Evolutionary conservation across 2,329 filamentous ascomycete genomes (phyloP), one percentile per base, ranked within the genome.

Genomic region (Fusarium protoensiforme): DNA sequence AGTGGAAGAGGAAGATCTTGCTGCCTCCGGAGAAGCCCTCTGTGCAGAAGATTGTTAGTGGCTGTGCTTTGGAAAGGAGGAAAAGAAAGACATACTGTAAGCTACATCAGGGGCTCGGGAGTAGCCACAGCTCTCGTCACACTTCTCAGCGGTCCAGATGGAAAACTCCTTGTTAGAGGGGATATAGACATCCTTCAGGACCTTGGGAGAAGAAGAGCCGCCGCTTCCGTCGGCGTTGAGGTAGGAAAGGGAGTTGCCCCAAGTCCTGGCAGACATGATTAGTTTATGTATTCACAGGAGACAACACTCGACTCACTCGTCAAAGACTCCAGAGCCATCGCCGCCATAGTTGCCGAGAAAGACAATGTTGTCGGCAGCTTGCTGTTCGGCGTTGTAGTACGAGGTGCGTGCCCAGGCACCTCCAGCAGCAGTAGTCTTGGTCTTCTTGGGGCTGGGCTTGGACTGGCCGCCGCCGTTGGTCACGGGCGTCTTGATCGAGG

Each of bases 1-100:
- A 93, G 76, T 94, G 88, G 75, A 93, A 87, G 71, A 95, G 86
- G 84, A 95, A 94, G 62, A 92, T 86, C 84, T 94, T 94, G 77
- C 90, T 88, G 33, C 87, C 85, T 58, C 92, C 92, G 41, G 83
- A 87, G 83, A 94, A 95, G 68, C 93, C 93, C 82, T 94, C 89
- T 92, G 73, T n/a, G 24, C 4, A 7, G 10, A 51, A 41, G 2
- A 20, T 20, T 36, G 7, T 14, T 22, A 53, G 56, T 36, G 53
- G 71, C 63, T 76, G 69, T 20, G 24, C 54, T 16, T 14, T 11
- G 27, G 7, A 7, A 11, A n/a, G 36, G 13, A 5, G 9, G 31
- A 11, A 31, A 13, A 31, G 13, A 7, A 33, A 39, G 5, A 78
- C 81, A 41, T 80, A 85, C 84, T 85, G 80, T 87, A 87, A 14